Evolutionary conservation across 169 alveolate genomes (phyloP).

Genomic region (Cryptosporidium sp.): DNA sequence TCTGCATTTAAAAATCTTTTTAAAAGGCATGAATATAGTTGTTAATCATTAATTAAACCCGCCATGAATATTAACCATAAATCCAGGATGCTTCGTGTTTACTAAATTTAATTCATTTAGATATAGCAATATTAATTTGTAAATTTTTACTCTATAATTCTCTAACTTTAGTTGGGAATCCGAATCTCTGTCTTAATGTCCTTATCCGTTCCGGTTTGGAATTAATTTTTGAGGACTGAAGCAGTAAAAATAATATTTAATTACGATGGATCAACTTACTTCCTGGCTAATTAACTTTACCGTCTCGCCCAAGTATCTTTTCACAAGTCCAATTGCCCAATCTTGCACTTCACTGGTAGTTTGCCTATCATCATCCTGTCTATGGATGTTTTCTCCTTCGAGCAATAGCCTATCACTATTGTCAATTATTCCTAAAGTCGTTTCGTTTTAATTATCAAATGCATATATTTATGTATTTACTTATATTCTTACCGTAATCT

Average conservation of each 20-base stretch:
- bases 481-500: conserved; percentile 48
- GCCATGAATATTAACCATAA: background rate
- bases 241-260: background rate
- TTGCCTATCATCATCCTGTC: conserved; percentile 72
- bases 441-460: background rate
- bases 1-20: conserved; percentile 1
- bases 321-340: conserved; percentile 70
- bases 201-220: conserved; percentile 33
- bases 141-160: background rate
- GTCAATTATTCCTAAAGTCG: conserved; percentile 32
- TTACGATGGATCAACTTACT: background rate
- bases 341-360: conserved; percentile 73
- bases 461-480: background rate
- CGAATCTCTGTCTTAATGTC: conserved; percentile 50
- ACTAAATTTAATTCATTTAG: background rate
- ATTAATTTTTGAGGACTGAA: background rate
- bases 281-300: conserved; percentile 35
- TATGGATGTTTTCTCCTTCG: conserved; percentile 47
- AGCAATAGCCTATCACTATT: conserved; percentile 35
- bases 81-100: background rate
- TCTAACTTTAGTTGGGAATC: conserved; percentile 63
- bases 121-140: background rate
- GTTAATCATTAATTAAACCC: background rate
- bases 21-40: background rate
- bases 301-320: conserved; percentile 56